Percentiles rank a stretch among this genome's conserved stretches.
These are phyloP conservation scores for Penicillium olsonii DNA, from an alignment of 2,329 filamentous ascomycete genomes.

Conservation along the genomic window DNA sequence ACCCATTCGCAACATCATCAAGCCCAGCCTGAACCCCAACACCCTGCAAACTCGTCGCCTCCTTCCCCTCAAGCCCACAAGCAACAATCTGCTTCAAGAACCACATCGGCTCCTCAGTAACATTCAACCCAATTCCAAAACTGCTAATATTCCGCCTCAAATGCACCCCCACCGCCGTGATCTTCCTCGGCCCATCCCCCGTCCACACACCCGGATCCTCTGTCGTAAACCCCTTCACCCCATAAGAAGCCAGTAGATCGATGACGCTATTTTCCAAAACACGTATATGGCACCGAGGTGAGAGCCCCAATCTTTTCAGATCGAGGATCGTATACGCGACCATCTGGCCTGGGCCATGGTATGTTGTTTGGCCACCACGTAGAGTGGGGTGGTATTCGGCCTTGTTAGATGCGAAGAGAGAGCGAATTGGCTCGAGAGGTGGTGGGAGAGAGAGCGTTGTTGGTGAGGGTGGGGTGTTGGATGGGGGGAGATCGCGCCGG, in stretches of 20 bases:
- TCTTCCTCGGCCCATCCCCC: conserved; percentile 58
- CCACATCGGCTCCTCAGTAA: conserved; percentile 61
- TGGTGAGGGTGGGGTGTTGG: conserved; percentile 33
- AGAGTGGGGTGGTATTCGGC: conserved; percentile 70
- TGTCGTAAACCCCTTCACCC: conserved; percentile 63
- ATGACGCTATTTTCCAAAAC: conserved; percentile 77
- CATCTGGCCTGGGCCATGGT: conserved; percentile 90
- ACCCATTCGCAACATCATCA: conserved; percentile 42
- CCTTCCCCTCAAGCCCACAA: conserved; percentile 80
- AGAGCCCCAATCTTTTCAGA: conserved; percentile 67
- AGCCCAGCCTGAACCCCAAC: conserved; percentile 45
- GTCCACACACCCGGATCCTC: conserved; percentile 87
- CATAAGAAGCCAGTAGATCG: conserved; percentile 61
- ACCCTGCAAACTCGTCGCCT: conserved; percentile 70
- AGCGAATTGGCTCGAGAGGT: conserved; percentile 39
- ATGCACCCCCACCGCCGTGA: conserved; percentile 91
- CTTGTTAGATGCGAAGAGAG: conserved; percentile 33
- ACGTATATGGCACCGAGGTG: conserved; percentile 74
- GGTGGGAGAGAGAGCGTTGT: conserved; percentile 43
- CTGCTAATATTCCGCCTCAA: conserved; percentile 79
- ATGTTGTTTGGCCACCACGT: conserved; percentile 90
- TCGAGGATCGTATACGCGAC: conserved; percentile 93
- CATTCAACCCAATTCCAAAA: conserved; percentile 74
- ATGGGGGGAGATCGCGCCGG: conserved; percentile 66
- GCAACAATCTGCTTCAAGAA: conserved; percentile 75